A percentile compares a stretch with the other conserved stretches of the same genome.
Conservation (phyloP, 83 land plant species). For the Picea abies region DNA sequence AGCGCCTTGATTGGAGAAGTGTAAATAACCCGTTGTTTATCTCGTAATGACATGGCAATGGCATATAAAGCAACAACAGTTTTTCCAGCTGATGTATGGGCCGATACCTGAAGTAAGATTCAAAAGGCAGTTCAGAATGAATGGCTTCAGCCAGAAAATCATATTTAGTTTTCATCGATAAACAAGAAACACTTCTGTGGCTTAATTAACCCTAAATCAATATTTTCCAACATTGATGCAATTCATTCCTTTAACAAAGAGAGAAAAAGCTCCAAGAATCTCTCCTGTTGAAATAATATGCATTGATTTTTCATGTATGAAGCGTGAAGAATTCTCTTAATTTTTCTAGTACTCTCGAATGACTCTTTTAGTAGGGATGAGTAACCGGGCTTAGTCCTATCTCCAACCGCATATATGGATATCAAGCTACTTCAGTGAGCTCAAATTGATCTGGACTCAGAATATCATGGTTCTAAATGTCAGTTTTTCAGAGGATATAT, state of each 20-base stretch:
- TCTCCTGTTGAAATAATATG: background rate
- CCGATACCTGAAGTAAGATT: slow-evolving; percentile 71
- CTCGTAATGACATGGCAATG: slow-evolving; percentile 90
- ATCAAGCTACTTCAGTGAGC: background rate
- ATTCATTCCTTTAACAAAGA: background rate
- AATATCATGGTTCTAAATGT: background rate
- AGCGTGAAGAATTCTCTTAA: background rate
- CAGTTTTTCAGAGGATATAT: no score
- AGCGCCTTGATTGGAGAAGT: slow-evolving; percentile 99
- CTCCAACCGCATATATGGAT: background rate
- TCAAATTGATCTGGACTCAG: background rate
- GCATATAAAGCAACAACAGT: slow-evolving; percentile 98
- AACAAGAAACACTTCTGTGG: background rate
- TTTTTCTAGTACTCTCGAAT: background rate
- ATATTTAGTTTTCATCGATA: background rate
- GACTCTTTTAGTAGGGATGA: background rate
- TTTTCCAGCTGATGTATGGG: slow-evolving; percentile 99
- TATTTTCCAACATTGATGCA: background rate
- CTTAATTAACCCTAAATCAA: background rate
- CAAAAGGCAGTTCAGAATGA: background rate
- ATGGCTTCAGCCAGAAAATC: background rate
- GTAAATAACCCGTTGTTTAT: slow-evolving; percentile 96
- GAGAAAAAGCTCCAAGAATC: no score
- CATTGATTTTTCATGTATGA: background rate
- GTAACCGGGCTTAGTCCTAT: background rate